These are phyloP conservation scores for Solanum ahanhuiri DNA, from an alignment of 257 asterid species.

Conservation along the genomic window DNA sequence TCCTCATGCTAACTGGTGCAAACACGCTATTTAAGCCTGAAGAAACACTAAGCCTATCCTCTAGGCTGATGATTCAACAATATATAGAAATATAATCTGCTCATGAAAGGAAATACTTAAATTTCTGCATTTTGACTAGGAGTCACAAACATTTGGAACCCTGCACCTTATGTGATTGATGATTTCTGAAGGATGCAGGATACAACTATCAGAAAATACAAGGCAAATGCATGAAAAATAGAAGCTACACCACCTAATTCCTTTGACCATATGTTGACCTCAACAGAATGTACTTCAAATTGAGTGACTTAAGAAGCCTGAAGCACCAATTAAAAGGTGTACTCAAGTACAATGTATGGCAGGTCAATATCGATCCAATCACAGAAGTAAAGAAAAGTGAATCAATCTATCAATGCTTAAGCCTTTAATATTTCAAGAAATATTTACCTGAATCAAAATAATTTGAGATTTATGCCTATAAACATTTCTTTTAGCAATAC, in stretches of 20 bases:
- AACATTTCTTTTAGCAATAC: constrained; percentile 50
- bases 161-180: background rate
- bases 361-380: background rate
- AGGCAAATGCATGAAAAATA: background rate
- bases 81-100: background rate
- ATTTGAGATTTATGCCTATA: constrained; percentile 21
- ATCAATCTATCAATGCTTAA: background rate
- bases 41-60: background rate
- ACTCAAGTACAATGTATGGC: background rate
- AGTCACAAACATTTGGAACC: background rate
- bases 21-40: background rate
- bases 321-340: background rate
- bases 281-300: background rate
- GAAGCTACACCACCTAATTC: background rate
- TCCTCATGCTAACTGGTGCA: background rate
- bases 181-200: background rate
- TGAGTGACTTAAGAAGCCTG: background rate
- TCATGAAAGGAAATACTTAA: background rate
- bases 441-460: constrained; percentile 51
- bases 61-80: constrained; percentile 1
- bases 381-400: background rate
- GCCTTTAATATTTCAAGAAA: background rate
- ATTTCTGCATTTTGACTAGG: background rate
- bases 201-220: background rate
- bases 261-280: background rate